A percentile compares a stretch with the other conserved stretches of the same genome.
Conservation (phyloP, 2,329 filamentous ascomycete species). For the Rosellinia necatrix region DNA sequence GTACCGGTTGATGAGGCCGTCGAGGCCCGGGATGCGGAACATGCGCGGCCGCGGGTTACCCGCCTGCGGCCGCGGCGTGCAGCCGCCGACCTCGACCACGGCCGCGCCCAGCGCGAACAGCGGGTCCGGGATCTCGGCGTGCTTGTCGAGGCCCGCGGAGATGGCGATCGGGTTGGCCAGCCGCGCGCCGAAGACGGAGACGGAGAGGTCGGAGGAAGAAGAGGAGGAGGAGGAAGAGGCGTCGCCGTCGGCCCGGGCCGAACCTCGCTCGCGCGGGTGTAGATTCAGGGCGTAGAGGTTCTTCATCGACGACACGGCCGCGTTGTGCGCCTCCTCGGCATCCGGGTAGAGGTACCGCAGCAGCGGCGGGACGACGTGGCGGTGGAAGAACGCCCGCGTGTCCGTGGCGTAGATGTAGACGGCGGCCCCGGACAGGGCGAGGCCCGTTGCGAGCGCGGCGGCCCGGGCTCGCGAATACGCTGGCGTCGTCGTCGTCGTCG, state of each 20-base stretch:
- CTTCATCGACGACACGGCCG: constrained; percentile 73
- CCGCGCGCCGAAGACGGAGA: constrained; percentile 72
- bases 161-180: constrained; percentile 89
- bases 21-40: constrained; percentile 81
- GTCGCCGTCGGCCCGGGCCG: constrained; percentile 40
- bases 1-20: constrained; percentile 93
- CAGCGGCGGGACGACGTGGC: constrained; percentile 67
- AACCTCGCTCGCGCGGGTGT: constrained; percentile 77
- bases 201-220: constrained; percentile 48
- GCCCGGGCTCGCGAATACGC: constrained; percentile 25
- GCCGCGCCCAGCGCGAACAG: constrained; percentile 84
- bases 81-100: constrained; percentile 90
- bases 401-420: constrained; percentile 75
- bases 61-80: constrained; percentile 82
- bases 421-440: constrained; percentile 50
- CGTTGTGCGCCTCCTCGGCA: constrained; percentile 90
- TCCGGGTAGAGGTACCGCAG: constrained; percentile 71
- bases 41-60: constrained; percentile 89
- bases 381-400: constrained; percentile 72
- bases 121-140: constrained; percentile 83
- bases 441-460: constrained; percentile 46
- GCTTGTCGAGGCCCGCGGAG: constrained; percentile 94
- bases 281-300: constrained; percentile 73
- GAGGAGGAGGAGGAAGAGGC: constrained; percentile 46
- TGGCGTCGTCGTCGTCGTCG: not conserved